These are phyloP conservation scores for Candida endomychidarum DNA, from an alignment of 805 yeast species.

Conservation along the genomic window DNA sequence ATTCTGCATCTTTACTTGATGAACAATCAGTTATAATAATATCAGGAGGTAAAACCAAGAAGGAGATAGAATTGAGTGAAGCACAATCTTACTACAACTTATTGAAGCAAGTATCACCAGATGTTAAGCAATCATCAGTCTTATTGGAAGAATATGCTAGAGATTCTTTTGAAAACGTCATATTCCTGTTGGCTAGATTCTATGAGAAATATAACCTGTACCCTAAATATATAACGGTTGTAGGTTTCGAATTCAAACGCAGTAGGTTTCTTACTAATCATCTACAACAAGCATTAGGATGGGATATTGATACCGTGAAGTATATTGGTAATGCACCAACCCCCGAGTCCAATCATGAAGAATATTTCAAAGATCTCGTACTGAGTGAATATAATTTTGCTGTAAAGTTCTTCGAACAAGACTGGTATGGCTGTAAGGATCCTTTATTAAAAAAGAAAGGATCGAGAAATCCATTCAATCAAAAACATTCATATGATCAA, in stretches of 20 bases:
- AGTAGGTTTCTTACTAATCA: constrained; percentile 58
- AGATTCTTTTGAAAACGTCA: constrained; percentile 76
- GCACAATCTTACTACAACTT: constrained; percentile 55
- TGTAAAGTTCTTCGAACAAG: constrained; percentile 48
- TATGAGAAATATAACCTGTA: constrained; percentile 44
- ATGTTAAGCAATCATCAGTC: constrained; percentile 23
- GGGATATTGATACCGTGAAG: constrained; percentile 33
- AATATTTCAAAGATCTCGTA: constrained; percentile 49
- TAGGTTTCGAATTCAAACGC: constrained; percentile 76
- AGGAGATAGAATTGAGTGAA: constrained; percentile 54
- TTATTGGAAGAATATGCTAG: constrained; percentile 69
- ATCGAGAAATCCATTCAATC: constrained; percentile 56
- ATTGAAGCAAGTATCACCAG: constrained; percentile 32
- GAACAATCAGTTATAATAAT: constrained; percentile 39
- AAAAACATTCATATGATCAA: constrained; percentile 36
- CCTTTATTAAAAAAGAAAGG: constrained; percentile 49
- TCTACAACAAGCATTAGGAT: constrained; percentile 47
- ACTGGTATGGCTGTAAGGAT: constrained; percentile 56
- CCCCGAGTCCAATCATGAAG: constrained; percentile 31
- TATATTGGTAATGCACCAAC: constrained; percentile 62
- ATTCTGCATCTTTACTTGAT: constrained; percentile 36
- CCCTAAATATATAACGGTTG: constrained; percentile 55
- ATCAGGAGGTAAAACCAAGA: constrained; percentile 76
- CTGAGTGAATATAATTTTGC: constrained; percentile 55
- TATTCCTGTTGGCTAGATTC: constrained; percentile 58